A percentile compares a stretch with the other conserved stretches of the same genome.
phyloP scores from a whole-genome alignment of 2,329 filamentous ascomycete species.

The Dendrostoma leiphaemia region DNA sequence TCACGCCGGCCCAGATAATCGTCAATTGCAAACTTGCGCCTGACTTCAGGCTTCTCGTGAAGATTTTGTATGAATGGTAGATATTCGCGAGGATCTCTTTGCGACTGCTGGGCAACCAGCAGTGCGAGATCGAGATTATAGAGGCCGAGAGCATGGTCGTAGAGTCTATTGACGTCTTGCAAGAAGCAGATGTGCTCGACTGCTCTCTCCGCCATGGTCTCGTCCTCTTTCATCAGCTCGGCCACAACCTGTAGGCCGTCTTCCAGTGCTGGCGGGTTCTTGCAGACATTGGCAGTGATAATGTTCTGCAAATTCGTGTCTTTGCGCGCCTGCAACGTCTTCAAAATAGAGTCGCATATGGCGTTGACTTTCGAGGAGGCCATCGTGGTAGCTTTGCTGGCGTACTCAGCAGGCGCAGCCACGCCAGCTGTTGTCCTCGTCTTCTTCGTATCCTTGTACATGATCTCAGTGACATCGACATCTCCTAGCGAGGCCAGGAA shows the following conservation, averaged over 20 bases:
- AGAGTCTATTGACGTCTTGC: conserved; percentile 87
- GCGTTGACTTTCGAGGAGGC: conserved; percentile 70
- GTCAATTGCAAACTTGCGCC: conserved; percentile 82
- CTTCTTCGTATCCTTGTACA: conserved; percentile 85
- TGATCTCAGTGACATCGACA: conserved; percentile 88
- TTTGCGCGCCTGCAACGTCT: conserved; percentile 60
- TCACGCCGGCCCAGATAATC: conserved; percentile 74
- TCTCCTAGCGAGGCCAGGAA: conserved; percentile 86
- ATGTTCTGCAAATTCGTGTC: conserved; percentile 78
- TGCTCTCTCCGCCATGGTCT: conserved; percentile 77
- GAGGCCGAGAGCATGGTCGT: conserved; percentile 83
- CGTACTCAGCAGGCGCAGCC: not conserved
- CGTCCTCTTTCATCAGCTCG: conserved; percentile 65
- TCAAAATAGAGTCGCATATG: conserved; percentile 82
- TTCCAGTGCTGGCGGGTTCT: conserved; percentile 83
- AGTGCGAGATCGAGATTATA: conserved; percentile 90
- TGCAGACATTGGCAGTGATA: conserved; percentile 93
- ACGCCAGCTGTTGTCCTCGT: conserved; percentile 10
- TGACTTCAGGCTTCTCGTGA: conserved; percentile 67
- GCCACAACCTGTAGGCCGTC: conserved; percentile 80
- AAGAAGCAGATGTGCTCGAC: conserved; percentile 98
- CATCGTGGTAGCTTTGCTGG: not conserved
- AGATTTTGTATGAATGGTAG: conserved; percentile 89
- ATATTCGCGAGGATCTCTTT: conserved; percentile 93
- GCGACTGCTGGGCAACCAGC: conserved; percentile 90